Evolutionary conservation across 2,329 filamentous ascomycete genomes (phyloP).

Genomic region (Colletotrichum falcatum): DNA sequence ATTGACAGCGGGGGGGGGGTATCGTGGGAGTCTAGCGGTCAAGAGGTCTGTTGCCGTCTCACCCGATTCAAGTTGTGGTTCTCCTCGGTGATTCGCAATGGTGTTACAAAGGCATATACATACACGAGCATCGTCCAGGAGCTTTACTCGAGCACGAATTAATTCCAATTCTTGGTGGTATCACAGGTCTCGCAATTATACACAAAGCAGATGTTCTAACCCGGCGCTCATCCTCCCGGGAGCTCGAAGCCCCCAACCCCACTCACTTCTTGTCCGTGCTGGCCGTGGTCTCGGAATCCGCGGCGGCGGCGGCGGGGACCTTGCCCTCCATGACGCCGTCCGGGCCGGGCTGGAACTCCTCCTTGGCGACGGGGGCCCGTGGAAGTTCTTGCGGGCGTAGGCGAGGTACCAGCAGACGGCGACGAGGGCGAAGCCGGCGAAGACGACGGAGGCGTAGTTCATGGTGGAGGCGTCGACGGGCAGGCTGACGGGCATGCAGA

Average conservation of each 20-base stretch:
- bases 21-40: too few species aligned
- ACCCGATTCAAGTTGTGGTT: too few species aligned
- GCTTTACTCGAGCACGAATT: not conserved
- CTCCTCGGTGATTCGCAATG: too few species aligned
- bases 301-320: slow-evolving; percentile 1
- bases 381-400: slow-evolving; percentile 73
- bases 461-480: slow-evolving; percentile 68
- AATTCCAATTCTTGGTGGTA: not conserved
- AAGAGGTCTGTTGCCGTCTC: too few species aligned
- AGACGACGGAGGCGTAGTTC: slow-evolving; percentile 77
- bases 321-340: slow-evolving; percentile 39
- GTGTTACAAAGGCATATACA: too few species aligned
- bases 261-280: slow-evolving; percentile 36
- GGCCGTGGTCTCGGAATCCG: slow-evolving; percentile 31
- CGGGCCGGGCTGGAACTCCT: slow-evolving; percentile 41
- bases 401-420: slow-evolving; percentile 73
- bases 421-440: slow-evolving; percentile 70
- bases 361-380: slow-evolving; percentile 62
- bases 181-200: not conserved
- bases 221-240: not conserved
- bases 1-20: too few species aligned
- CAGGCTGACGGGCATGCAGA: slow-evolving; percentile 78
- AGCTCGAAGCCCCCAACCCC: not conserved
- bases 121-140: not conserved
- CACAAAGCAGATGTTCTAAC: not conserved